Conservation (phyloP, 2,329 filamentous ascomycete species). For the Phaeosphaeria sp. region DNA sequence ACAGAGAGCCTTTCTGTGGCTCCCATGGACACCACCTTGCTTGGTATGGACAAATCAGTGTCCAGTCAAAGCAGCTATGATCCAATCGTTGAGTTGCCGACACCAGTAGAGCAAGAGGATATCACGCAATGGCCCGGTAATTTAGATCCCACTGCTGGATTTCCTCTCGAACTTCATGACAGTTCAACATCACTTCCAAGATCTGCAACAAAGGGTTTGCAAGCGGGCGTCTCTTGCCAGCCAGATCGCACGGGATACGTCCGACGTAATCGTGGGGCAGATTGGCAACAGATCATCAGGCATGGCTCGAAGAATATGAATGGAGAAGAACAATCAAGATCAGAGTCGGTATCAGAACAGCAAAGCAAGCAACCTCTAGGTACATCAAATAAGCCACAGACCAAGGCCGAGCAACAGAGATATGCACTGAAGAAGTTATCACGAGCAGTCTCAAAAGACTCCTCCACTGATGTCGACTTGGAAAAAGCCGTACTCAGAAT, state of each 20-base stretch:
- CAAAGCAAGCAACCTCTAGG: background rate
- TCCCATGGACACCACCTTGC: constrained; percentile 39
- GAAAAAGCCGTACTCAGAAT: constrained; percentile 31
- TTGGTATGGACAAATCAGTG: constrained; percentile 37
- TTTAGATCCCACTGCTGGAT: background rate
- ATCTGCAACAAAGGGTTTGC: background rate
- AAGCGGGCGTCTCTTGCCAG: background rate
- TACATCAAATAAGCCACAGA: constrained; percentile 34
- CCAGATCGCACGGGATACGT: background rate
- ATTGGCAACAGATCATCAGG: background rate
- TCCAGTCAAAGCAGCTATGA: constrained; percentile 19
- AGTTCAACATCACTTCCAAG: background rate
- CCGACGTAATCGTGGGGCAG: background rate
- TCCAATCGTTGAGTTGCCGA: constrained; percentile 21
- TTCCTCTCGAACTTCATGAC: background rate
- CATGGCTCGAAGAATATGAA: background rate
- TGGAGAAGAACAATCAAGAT: background rate
- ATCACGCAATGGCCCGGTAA: constrained; percentile 19
- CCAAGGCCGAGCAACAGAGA: constrained; percentile 41
- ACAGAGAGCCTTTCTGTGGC: constrained; percentile 20
- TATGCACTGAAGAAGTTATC: constrained; percentile 33
- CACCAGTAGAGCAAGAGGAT: constrained; percentile 31
- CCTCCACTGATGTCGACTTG: constrained; percentile 25
- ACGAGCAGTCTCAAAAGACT: constrained; percentile 21
- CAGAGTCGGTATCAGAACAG: background rate